These are phyloP conservation scores for Penicillium antarcticum DNA, from an alignment of 495 filamentous ascomycete genomes.

Conservation along the genomic window DNA sequence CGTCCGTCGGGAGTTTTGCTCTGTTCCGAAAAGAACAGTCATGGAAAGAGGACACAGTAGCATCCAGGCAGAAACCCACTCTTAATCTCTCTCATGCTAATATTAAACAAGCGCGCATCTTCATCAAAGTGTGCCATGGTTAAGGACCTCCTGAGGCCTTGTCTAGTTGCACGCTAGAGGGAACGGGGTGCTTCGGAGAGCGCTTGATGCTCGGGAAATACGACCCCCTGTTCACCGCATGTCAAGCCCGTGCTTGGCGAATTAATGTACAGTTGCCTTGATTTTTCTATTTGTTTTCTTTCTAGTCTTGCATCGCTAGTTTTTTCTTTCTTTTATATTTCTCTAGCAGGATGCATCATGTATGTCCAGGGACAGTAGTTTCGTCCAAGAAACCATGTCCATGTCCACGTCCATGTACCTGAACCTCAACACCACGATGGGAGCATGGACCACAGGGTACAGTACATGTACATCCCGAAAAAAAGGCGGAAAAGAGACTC, in stretches of 20 bases:
- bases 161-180: conserved; percentile 26
- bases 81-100: conserved; percentile 10
- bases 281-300: neutral
- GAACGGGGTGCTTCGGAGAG: conserved; percentile 13
- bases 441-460: no score
- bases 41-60: neutral
- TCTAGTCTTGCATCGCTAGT: neutral
- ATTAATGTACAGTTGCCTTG: neutral
- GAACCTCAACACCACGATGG: no score
- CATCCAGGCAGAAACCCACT: conserved; percentile 5
- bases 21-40: neutral
- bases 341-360: neutral
- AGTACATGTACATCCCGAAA: neutral
- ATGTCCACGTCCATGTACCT: no score
- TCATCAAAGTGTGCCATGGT: conserved; percentile 32
- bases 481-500: neutral
- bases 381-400: no score
- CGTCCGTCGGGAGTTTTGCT: conserved; percentile 1
- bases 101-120: conserved; percentile 18
- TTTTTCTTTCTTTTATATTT: neutral
- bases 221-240: conserved; percentile 20
- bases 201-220: conserved; percentile 19
- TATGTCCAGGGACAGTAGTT: neutral
- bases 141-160: conserved; percentile 6
- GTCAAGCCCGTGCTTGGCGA: conserved; percentile 6